phyloP scores from a whole-genome alignment of 2,329 filamentous ascomycete genomes.

The Coniella lustricola region DNA sequence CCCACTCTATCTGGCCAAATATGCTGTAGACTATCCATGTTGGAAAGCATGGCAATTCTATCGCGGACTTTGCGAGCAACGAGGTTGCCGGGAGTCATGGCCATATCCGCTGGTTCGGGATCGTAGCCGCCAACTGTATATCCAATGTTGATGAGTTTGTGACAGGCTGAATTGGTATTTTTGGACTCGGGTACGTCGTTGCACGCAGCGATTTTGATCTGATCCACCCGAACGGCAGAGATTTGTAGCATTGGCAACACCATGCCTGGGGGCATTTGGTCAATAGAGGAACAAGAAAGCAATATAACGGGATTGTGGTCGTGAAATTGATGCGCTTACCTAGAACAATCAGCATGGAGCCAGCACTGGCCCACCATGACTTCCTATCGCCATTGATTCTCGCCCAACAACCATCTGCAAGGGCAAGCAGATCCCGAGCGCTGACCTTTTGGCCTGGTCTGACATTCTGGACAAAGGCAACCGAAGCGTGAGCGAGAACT shows the following conservation, averaged over 20 bases:
- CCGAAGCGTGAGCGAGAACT: conserved; percentile 3
- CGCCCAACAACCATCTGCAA: conserved; percentile 3
- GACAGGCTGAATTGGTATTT: not conserved
- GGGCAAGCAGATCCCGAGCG: not conserved
- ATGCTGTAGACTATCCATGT: conserved; percentile 3
- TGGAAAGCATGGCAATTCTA: not conserved
- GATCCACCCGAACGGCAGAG: conserved; percentile 1
- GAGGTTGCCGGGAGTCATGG: conserved; percentile 3
- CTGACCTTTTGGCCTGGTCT: not conserved
- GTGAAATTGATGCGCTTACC: not conserved
- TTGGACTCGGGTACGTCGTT: conserved; percentile 1
- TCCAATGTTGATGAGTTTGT: not conserved
- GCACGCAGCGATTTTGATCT: conserved; percentile 1
- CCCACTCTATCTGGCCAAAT: not conserved
- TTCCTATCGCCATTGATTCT: conserved; percentile 1
- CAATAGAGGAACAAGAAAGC: not conserved
- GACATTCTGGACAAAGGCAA: conserved; percentile 5
- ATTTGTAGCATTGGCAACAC: conserved; percentile 3
- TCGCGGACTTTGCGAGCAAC: conserved; percentile 3
- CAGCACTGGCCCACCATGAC: conserved; percentile 4
- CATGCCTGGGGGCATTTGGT: too few species aligned
- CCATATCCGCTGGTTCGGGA: conserved; percentile 5
- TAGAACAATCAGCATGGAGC: conserved; percentile 1
- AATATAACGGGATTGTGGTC: not conserved
- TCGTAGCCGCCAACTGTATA: conserved; percentile 5